Conservation (phyloP, 202 grass and related monocot species). For the Schoenoplectus tabernaemontani region DNA sequence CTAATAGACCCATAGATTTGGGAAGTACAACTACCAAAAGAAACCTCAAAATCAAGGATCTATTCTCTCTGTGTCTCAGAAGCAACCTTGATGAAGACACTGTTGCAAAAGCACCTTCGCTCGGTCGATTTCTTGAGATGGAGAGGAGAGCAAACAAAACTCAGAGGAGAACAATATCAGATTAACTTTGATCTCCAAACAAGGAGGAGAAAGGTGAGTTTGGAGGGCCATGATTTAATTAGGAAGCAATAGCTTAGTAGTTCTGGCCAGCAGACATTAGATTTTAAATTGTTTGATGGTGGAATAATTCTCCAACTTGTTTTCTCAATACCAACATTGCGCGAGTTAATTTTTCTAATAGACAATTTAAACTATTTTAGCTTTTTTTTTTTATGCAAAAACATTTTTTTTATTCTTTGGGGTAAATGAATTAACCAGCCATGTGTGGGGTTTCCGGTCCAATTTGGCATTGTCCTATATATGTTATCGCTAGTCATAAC, state of each 20-base stretch:
- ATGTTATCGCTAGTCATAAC: too few species aligned
- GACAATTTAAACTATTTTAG: too few species aligned
- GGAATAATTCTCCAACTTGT: background rate
- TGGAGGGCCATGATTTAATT: background rate
- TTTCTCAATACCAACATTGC: too few species aligned
- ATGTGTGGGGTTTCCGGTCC: too few species aligned
- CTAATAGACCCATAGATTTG: constrained; percentile 3
- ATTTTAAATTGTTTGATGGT: background rate
- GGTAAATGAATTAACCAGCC: too few species aligned
- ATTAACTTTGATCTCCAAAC: background rate
- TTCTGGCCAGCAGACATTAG: background rate
- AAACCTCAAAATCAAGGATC: constrained; percentile 39
- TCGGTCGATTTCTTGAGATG: constrained; percentile 53
- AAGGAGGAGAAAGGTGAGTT: background rate
- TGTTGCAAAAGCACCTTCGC: constrained; percentile 33
- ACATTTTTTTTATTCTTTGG: too few species aligned
- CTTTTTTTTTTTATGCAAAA: background rate
- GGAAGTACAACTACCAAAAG: constrained; percentile 25
- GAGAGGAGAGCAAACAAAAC: constrained; percentile 32
- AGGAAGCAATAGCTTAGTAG: background rate
- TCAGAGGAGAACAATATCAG: background rate
- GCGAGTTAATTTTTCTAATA: too few species aligned
- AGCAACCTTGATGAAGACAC: constrained; percentile 27
- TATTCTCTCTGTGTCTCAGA: constrained; percentile 51
- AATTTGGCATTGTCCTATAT: too few species aligned